phyloP scores from a whole-genome alignment of 768 basidiomycete species.

The Leucosporidium scottii region DNA sequence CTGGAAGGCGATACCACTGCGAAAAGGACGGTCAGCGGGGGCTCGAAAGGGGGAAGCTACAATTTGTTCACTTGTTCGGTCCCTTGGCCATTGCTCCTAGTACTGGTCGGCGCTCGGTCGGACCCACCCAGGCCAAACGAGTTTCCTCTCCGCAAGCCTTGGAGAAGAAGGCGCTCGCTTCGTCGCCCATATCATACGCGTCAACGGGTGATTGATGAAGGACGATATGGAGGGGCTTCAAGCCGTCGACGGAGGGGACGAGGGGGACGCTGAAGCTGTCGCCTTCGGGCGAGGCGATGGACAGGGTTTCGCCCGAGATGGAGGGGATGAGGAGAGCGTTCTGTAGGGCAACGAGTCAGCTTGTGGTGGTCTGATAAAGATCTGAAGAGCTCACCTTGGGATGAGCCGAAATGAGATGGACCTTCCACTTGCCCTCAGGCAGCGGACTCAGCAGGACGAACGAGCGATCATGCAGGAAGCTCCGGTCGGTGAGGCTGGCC shows the following conservation, averaged over 20 bases:
- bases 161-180: constrained; percentile 8
- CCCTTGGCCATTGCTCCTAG: constrained; percentile 3
- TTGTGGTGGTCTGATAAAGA: too few species aligned
- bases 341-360: neutral
- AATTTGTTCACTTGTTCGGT: neutral
- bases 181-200: constrained; percentile 9
- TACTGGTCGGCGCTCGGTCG: neutral
- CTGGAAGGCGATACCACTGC: constrained; percentile 6
- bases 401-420: neutral
- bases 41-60: too few species aligned
- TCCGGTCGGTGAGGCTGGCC: neutral
- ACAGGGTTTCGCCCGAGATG: neutral
- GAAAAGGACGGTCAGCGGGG: accelerated
- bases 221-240: neutral
- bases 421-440: neutral
- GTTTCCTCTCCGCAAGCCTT: neutral
- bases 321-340: constrained; percentile 2
- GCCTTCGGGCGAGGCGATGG: neutral
- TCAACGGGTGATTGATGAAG: neutral
- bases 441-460: constrained; percentile 3
- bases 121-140: neutral
- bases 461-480: constrained; percentile 4
- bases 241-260: neutral
- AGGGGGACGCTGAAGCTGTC: neutral
- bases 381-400: neutral